A percentile compares a stretch with the other conserved stretches of the same genome.
These are phyloP conservation scores for Fereydounia khargensis DNA, from an alignment of 1,284 basidiomycete genomes.

Conservation along the genomic window DNA sequence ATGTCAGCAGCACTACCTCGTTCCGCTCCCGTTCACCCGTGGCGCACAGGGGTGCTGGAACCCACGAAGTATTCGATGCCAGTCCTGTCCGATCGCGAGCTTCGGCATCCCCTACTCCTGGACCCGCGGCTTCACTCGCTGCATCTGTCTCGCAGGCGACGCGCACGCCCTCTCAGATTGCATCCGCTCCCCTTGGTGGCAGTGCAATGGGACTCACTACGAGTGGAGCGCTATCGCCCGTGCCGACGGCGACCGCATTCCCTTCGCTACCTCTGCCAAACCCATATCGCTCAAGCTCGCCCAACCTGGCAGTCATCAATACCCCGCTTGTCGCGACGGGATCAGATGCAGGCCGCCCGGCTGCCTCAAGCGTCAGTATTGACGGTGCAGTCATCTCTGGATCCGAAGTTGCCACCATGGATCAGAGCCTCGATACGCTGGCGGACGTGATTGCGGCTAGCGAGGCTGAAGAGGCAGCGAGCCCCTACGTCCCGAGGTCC, in stretches of 20 bases:
- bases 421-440: conserved; percentile 44
- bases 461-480: conserved; percentile 31
- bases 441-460: conserved; percentile 39
- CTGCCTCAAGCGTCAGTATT: conserved; percentile 46
- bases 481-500: conserved; percentile 32
- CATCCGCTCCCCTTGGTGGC: conserved; percentile 12
- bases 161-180: background rate
- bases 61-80: conserved; percentile 6
- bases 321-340: conserved; percentile 15
- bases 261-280: conserved; percentile 45
- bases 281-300: conserved; percentile 41
- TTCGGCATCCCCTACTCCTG: background rate
- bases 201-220: background rate
- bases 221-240: conserved; percentile 1
- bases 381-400: conserved; percentile 53
- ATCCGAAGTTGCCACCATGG: conserved; percentile 37
- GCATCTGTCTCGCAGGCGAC: background rate
- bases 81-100: background rate
- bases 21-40: conserved; percentile 35
- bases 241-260: conserved; percentile 33
- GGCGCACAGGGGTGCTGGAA: background rate
- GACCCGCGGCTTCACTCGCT: conserved; percentile 5
- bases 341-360: conserved; percentile 25
- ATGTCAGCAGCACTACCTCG: conserved; percentile 6
- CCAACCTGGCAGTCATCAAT: conserved; percentile 16